Percentiles rank a stretch among this genome's conserved stretches.
Evolutionary conservation across 208 protist genomes (phyloP).

Genomic region (Trypanosoma lewisi): DNA sequence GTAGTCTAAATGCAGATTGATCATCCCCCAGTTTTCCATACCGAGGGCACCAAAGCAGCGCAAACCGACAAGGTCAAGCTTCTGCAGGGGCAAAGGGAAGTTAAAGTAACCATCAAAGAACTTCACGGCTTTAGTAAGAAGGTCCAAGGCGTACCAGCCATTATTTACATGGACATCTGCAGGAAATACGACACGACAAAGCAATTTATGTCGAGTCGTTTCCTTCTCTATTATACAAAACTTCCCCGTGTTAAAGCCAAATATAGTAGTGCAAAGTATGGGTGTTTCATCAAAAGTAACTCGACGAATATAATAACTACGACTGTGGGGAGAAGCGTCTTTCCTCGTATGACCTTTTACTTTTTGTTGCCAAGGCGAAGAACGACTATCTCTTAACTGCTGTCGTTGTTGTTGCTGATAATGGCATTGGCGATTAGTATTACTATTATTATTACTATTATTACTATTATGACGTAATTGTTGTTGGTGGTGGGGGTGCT

Average conservation of each 20-base stretch:
- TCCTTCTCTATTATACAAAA: conserved; percentile 84
- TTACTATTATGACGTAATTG: no score
- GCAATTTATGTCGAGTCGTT: conserved; percentile 30
- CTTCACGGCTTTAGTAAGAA: conserved; percentile 78
- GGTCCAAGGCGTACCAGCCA: conserved; percentile 86
- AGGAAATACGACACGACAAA: conserved; percentile 67
- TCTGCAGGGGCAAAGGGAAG: conserved; percentile 85
- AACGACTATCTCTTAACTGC: background rate
- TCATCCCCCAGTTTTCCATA: conserved; percentile 92
- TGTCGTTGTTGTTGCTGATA: background rate
- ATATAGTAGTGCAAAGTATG: conserved; percentile 49
- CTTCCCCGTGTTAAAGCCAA: conserved; percentile 89
- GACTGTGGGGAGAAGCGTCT: background rate
- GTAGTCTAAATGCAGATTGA: conserved; percentile 72
- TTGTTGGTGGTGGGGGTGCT: no score
- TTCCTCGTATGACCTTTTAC: background rate
- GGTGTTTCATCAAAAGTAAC: conserved; percentile 48
- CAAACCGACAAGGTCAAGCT: conserved; percentile 79
- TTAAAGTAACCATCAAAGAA: conserved; percentile 90
- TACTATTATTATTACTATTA: background rate
- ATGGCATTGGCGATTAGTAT: background rate
- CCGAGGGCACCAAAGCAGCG: conserved; percentile 41
- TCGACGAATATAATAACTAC: conserved; percentile 8
- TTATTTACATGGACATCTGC: conserved; percentile 27
- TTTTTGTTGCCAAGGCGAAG: no score